Evolutionary conservation across 208 protist species (phyloP).

Genomic region (Crithidia thermophila): DNA sequence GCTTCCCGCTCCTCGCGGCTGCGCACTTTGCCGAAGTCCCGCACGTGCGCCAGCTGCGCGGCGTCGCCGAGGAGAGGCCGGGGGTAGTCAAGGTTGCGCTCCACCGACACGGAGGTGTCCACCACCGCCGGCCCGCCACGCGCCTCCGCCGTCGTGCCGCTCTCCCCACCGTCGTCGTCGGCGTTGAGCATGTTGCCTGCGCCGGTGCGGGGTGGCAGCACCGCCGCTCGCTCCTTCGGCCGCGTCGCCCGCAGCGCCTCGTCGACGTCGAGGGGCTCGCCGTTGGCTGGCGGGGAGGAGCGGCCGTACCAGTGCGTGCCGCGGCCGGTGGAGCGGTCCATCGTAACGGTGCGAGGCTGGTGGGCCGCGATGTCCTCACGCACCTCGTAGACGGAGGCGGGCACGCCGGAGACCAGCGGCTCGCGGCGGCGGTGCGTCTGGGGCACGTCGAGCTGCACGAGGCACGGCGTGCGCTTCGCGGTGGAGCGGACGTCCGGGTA

Average conservation of each 20-base stretch:
- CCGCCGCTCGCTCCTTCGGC: slow-evolving; percentile 37
- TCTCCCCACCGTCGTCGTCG: not conserved
- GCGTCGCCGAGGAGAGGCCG: slow-evolving; percentile 39
- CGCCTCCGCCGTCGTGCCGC: not conserved
- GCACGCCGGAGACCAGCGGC: slow-evolving; percentile 42
- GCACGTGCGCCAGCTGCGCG: slow-evolving; percentile 38
- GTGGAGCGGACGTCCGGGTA: slow-evolving; percentile 80
- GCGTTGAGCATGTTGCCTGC: not conserved
- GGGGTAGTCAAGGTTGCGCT: slow-evolving; percentile 66
- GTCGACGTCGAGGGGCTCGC: slow-evolving; percentile 55
- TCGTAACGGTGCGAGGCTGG: slow-evolving; percentile 47
- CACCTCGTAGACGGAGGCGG: slow-evolving; percentile 67
- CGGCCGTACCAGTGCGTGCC: slow-evolving; percentile 63
- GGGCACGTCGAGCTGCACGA: slow-evolving; percentile 45
- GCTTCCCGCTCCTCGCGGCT: slow-evolving; percentile 46
- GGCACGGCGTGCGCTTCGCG: slow-evolving; percentile 40
- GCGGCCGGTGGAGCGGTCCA: slow-evolving; percentile 61
- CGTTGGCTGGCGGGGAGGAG: not conserved
- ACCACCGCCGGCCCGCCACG: not conserved
- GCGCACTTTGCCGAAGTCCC: slow-evolving; percentile 50
- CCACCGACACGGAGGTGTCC: slow-evolving; percentile 61
- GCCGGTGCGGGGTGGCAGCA: slow-evolving; percentile 35
- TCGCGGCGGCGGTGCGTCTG: slow-evolving; percentile 50
- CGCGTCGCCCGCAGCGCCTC: slow-evolving; percentile 48
- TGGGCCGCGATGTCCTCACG: slow-evolving; percentile 52